Base-by-base conservation (phyloP, 2,329 filamentous ascomycete genomes). In the Nothophaeocryptopus gaeumannii region DNA sequence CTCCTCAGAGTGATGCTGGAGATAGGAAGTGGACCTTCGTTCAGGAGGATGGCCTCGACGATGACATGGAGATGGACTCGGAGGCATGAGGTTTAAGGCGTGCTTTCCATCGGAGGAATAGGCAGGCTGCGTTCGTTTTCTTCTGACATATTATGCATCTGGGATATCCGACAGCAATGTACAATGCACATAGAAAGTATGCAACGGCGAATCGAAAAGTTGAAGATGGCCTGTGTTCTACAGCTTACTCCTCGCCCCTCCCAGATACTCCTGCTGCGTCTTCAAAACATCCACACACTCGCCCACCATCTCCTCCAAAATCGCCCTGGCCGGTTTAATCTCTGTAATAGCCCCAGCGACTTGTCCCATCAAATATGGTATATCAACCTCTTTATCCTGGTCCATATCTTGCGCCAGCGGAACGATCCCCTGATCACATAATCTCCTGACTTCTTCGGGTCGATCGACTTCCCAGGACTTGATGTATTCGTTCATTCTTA, bases 311-410 rank as follows among this genome's bases (percentile, higher is more conserved):
- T 95, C 89, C 53, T 84, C 80, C n/a, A 97, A 84, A 73, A 97
- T 96, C 57, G 85, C 79, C 39, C 75, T 80, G 0, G 92, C 92
- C 0, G 91, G 89, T 74, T 93, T 83, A 52, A 96, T 81, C 58
- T 85, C 82, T 31, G 74, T 70, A 50, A 96, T 88, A 1, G 84
- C 79, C 1, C 87, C 91, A 1, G 89, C 88, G 8, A 96, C 91
- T 73, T 96, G 89, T 1, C 92, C 92, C 92, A 96, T 96, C 64
- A 96, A 67, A 70, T 92, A 90, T 10, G 92, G 92, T 48, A 87
- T 75, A 64, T 96, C 92, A 10, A 95, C 75, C 35, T 96, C 89
- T 47, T 84, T 85, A 1, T 86, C 87, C 47, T 89, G 78, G 42
- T 95, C 88, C 63, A 96, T 75, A 66, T 97, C 92, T 65, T 88